Conservation (phyloP, 106 monocot species). For the Triglochin maritima region DNA sequence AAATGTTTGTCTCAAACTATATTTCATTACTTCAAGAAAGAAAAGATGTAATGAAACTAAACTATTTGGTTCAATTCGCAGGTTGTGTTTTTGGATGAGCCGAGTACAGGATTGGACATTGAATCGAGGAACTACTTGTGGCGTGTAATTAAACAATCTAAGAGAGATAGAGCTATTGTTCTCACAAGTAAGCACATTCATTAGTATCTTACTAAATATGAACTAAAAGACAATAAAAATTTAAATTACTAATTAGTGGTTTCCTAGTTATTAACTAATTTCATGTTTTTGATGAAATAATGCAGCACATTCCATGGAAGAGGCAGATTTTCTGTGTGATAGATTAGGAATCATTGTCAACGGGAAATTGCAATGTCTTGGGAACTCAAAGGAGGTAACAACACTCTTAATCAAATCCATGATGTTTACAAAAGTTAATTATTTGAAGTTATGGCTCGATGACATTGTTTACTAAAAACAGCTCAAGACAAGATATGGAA, state of each 20-base stretch:
- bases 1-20: no score
- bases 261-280: no score
- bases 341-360: constrained; percentile 47
- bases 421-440: no score
- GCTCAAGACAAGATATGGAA: constrained; percentile 46
- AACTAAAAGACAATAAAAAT: background rate
- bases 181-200: constrained; percentile 3
- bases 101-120: constrained; percentile 32
- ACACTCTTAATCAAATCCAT: no score
- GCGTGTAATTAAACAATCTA: constrained; percentile 16
- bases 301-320: constrained; percentile 73
- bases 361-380: constrained; percentile 54
- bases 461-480: constrained; percentile 3
- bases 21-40: no score
- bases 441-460: no score
- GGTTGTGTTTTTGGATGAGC: constrained; percentile 47
- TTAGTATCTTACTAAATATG: background rate
- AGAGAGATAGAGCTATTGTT: constrained; percentile 20
- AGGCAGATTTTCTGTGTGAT: constrained; percentile 52
- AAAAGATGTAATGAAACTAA: no score
- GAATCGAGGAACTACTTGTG: constrained; percentile 32
- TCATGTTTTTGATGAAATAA: background rate
- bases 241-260: no score
- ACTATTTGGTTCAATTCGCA: no score
- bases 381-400: constrained; percentile 46